These are phyloP conservation scores for Boletus eberwhitei DNA, from an alignment of 768 basidiomycete genomes.

Conservation along the genomic window DNA sequence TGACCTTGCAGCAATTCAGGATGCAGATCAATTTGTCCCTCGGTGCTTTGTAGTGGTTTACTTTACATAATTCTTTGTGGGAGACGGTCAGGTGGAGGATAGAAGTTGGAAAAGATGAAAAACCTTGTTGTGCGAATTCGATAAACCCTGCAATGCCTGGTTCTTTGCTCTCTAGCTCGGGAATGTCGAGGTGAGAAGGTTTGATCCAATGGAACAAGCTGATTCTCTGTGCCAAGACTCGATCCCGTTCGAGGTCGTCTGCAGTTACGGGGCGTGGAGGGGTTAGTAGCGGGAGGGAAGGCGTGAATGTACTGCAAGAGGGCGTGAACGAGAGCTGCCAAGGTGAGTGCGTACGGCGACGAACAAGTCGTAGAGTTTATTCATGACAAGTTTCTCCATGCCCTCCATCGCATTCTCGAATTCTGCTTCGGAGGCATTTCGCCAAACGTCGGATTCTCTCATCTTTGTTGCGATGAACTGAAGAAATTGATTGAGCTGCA, in stretches of 20 bases:
- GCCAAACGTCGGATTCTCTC: constrained; percentile 83
- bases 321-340: constrained; percentile 3
- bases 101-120: constrained; percentile 1
- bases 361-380: constrained; percentile 91
- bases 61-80: constrained; percentile 79
- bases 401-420: constrained; percentile 98
- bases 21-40: constrained; percentile 98
- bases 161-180: constrained; percentile 61
- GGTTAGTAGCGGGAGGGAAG: constrained; percentile 62
- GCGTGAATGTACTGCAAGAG: constrained; percentile 80
- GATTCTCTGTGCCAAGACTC: constrained; percentile 85
- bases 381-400: constrained; percentile 99
- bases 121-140: constrained; percentile 86
- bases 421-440: constrained; percentile 69
- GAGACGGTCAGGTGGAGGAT: neutral
- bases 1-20: constrained; percentile 97
- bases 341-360: constrained; percentile 30
- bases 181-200: constrained; percentile 87
- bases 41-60: constrained; percentile 98
- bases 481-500: constrained; percentile 16
- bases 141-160: constrained; percentile 64
- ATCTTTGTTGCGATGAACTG: constrained; percentile 91
- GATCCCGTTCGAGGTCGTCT: constrained; percentile 96
- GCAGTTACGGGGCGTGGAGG: constrained; percentile 80
- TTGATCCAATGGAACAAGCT: constrained; percentile 88